Base-by-base conservation (phyloP, 305 asterid species). In the Petunia hybrid region DNA sequence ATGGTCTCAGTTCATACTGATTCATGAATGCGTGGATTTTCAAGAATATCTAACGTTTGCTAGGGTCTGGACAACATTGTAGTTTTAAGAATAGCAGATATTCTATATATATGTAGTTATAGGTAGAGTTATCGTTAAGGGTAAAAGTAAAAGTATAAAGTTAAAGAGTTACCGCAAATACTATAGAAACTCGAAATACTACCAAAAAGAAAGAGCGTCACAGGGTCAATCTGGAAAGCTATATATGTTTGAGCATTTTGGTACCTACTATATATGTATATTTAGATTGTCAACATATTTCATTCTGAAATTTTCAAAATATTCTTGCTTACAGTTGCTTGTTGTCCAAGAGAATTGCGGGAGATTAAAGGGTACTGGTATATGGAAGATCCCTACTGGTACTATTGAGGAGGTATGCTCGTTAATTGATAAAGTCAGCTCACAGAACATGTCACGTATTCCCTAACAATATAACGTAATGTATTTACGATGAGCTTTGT, bases 341-440 rank as follows among this genome's bases (percentile, higher is more conserved):
- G 98, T 91, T 63, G 97, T 93, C 56, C 92, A 68, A 85, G 97
- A 93, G 83, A 92, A 92, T 85, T 74, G 82, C 42, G 98, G 98
- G 71, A 84, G 83, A 64, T 83, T 86, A 39, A 79, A 80, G 56
- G 94, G 89, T 82, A 88, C 84, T 3, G 92, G 94, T 8, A 81
- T 91, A 6, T 93, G 98, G 98, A 93, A 93, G 86, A 90, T 93
- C 80, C 98, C 98, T 22, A 93, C 97, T 13, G 97, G 98, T 79
- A 84, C 89, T 56, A 77, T 92, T n/a, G 95, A 92, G 70, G 91
- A 90, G 94, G 98, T 93, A 68, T 46, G 14, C 6, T 41, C 80
- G 75, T 9, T 35, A 80, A 76, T 79, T n/a, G 42, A 16, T 78
- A 39, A 48, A 70, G 63, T 63, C 56, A 68, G 39, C 71, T 57